Base-by-base conservation (phyloP, 345 rosid genomes). In the Trapa incisa region DNA sequence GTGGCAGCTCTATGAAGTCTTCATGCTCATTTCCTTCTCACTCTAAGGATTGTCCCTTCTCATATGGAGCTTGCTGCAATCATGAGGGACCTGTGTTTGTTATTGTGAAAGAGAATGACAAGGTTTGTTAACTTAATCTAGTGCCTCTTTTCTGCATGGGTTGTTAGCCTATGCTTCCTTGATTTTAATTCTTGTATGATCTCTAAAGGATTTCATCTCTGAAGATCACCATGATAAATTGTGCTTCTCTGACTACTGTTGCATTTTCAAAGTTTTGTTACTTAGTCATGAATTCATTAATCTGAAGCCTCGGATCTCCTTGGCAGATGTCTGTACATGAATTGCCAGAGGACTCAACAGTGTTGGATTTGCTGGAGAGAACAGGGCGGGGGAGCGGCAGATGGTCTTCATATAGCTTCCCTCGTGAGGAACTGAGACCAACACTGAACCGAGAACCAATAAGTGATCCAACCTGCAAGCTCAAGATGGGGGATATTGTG, bases 261-360 rank as follows among this genome's bases (percentile, higher is more conserved):
- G 29, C 29, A 22, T 22, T 22, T 22, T 22, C 29, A 22, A 22
- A 22, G 29, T 22, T 22, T 22, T 22, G 29, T 11, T 66, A 22
- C 61, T 37, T 39, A 33, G 22, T 10, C 7, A 29, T 47, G 67
- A 57, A 62, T 70, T 22, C 35, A 12, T 66, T 47, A 60, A 75
- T 67, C 47, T 14, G 35, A 22, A 50, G 48, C 35, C 74, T 22
- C 37, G 64, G 47, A 29, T 71, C 70, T 66, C 66, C 72, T 38
- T 63, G 67, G 80, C 95, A 94, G 99, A 94, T 94, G 97, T 83
- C 99, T 0, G 96, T 94, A 69, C 96, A 91, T 79, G 97, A 94
- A 75, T 76, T 87, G 67, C 87, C 91, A 64, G 84, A 91, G 54
- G 80, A 80, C 72, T 86, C 89, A 0, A 86, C 95, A 5, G 68